phyloP scores from a whole-genome alignment of 805 yeast species.

The Kazachstania taianensis region DNA sequence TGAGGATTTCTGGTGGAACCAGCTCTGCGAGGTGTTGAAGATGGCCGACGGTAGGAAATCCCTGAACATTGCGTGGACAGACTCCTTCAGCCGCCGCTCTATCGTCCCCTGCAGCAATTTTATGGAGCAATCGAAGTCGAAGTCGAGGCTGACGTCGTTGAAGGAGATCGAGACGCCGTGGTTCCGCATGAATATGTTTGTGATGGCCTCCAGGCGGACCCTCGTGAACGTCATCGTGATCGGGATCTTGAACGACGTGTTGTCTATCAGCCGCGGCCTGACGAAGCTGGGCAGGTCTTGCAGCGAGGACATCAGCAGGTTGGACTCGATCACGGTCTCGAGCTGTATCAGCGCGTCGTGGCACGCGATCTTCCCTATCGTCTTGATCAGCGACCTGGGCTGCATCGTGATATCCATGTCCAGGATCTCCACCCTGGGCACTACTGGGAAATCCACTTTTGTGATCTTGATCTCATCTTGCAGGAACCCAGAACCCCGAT shows the following conservation, averaged over 20 bases:
- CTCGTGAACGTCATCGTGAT: conserved; percentile 28
- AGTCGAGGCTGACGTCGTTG: conserved; percentile 29
- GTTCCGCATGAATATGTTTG: conserved; percentile 26
- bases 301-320: conserved; percentile 22
- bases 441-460: conserved; percentile 23
- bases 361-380: conserved; percentile 27
- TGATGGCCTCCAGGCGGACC: conserved; percentile 27
- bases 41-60: conserved; percentile 28
- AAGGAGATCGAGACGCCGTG: conserved; percentile 29
- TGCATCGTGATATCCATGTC: conserved; percentile 27
- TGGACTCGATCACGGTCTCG: conserved; percentile 29
- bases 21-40: conserved; percentile 27
- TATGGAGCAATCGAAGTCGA: conserved; percentile 29
- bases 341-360: conserved; percentile 26
- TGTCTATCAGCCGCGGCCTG: conserved; percentile 26
- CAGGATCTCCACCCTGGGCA: conserved; percentile 26
- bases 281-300: conserved; percentile 23
- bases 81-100: conserved; percentile 26
- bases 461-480: conserved; percentile 26
- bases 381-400: conserved; percentile 26
- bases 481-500: conserved; percentile 10
- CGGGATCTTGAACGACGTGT: conserved; percentile 28
- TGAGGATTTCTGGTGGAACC: conserved; percentile 15
- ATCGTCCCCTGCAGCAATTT: conserved; percentile 27
- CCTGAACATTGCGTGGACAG: conserved; percentile 27